Evolutionary conservation across 805 yeast genomes (phyloP).

Genomic region (Candida manassasensis): DNA sequence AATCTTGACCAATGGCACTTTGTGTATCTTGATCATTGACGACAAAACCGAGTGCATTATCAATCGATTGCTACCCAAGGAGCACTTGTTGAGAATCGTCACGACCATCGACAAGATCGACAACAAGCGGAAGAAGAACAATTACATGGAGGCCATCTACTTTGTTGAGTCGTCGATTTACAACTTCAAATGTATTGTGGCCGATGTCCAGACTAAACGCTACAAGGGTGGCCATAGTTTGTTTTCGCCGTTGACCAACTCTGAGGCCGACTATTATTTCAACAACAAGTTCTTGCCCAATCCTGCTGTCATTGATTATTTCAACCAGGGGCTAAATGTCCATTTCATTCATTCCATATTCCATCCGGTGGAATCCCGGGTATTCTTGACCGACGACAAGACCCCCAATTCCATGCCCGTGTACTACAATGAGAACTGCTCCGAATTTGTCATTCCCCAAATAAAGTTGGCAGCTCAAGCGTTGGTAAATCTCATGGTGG

Average conservation of each 20-base stretch:
- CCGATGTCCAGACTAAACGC: slow-evolving; percentile 70
- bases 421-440: slow-evolving; percentile 63
- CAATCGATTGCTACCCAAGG: slow-evolving; percentile 43
- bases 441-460: slow-evolving; percentile 55
- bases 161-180: slow-evolving; percentile 65
- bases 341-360: slow-evolving; percentile 33
- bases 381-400: slow-evolving; percentile 59
- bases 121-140: slow-evolving; percentile 52
- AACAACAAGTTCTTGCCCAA: slow-evolving; percentile 24
- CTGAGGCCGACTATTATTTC: slow-evolving; percentile 27
- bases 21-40: slow-evolving; percentile 50
- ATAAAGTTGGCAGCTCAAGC: slow-evolving; percentile 57
- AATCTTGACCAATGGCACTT: slow-evolving; percentile 23
- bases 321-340: slow-evolving; percentile 26
- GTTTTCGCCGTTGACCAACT: slow-evolving; percentile 51
- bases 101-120: slow-evolving; percentile 66
- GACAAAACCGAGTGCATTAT: slow-evolving; percentile 47
- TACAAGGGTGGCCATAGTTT: slow-evolving; percentile 72
- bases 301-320: slow-evolving; percentile 25
- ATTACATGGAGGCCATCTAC: slow-evolving; percentile 75
- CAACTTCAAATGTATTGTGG: slow-evolving; percentile 68
- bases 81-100: slow-evolving; percentile 48
- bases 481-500: slow-evolving; percentile 65
- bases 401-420: slow-evolving; percentile 60
- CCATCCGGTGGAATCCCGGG: slow-evolving; percentile 64